Percentiles rank a stretch among this genome's conserved stretches.
Conservation (phyloP, 805 yeast genomes). For the Barnettozyma botsteinii region DNA sequence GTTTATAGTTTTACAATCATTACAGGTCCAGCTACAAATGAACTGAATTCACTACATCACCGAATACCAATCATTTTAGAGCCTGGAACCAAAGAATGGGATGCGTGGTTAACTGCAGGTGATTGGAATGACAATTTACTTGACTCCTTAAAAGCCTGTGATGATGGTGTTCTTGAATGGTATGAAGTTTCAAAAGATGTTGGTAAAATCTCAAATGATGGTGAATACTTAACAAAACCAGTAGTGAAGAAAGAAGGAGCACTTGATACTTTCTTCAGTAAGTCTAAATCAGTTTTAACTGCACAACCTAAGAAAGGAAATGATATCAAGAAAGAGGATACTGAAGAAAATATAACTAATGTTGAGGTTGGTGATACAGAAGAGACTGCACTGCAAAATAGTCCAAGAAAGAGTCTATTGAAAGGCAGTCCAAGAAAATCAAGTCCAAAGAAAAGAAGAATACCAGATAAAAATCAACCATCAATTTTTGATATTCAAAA, state of each 20-base stretch:
- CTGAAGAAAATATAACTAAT: too few species aligned
- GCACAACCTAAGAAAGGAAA: conserved; percentile 2
- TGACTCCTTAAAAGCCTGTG: conserved; percentile 34
- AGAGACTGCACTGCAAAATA: too few species aligned
- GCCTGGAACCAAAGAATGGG: conserved; percentile 54
- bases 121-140: conserved; percentile 38
- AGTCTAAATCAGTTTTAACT: not conserved
- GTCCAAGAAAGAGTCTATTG: too few species aligned
- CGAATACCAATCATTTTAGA: conserved; percentile 73
- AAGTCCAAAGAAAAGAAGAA: conserved; percentile 1
- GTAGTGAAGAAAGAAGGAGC: conserved; percentile 9
- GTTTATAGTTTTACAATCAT: conserved; percentile 58
- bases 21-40: conserved; percentile 64
- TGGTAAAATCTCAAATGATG: conserved; percentile 52
- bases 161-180: conserved; percentile 37
- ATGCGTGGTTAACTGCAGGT: conserved; percentile 52
- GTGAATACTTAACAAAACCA: conserved; percentile 28
- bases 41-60: conserved; percentile 61
- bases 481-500: not conserved
- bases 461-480: not conserved
- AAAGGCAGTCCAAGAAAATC: not conserved
- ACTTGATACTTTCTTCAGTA: conserved; percentile 14
- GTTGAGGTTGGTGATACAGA: too few species aligned
- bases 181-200: conserved; percentile 57
- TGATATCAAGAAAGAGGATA: not conserved